Evolutionary conservation across 495 filamentous ascomycete genomes (phyloP).

Genomic region (Podospora bellae-mahoneyi): DNA sequence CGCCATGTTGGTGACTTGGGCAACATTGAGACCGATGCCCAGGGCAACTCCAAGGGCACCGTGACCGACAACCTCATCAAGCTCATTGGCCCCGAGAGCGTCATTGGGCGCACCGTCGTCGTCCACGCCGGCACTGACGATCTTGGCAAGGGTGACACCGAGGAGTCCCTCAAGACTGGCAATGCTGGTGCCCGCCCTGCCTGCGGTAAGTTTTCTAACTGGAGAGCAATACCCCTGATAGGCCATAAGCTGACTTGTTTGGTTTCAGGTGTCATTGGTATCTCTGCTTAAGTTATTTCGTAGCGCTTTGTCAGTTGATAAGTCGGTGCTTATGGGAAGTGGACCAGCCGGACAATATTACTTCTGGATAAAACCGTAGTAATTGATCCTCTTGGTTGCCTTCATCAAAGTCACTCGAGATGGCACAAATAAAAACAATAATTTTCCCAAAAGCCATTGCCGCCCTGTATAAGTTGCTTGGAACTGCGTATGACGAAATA

Average conservation of each 20-base stretch:
- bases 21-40: slow-evolving; percentile 90
- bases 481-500: background rate
- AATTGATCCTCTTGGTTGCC: background rate
- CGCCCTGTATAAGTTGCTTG: background rate
- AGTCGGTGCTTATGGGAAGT: background rate
- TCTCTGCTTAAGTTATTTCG: slow-evolving; percentile 52
- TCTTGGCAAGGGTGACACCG: slow-evolving; percentile 81
- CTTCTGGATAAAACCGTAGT: background rate
- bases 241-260: slow-evolving; percentile 31
- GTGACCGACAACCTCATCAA: slow-evolving; percentile 77
- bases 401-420: background rate
- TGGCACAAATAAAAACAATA: background rate
- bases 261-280: slow-evolving; percentile 69
- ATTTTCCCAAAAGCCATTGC: background rate
- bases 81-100: slow-evolving; percentile 91
- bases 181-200: slow-evolving; percentile 91
- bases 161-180: slow-evolving; percentile 95
- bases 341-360: background rate
- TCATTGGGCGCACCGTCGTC: slow-evolving; percentile 93
- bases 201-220: slow-evolving; percentile 63
- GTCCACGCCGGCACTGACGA: slow-evolving; percentile 94
- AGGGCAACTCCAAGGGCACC: slow-evolving; percentile 80
- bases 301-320: background rate
- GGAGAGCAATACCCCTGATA: slow-evolving; percentile 3
- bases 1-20: slow-evolving; percentile 97